Evolutionary conservation across 495 filamentous ascomycete species (phyloP), one percentile per base, ranked within the genome.

Genomic region (Aspergillus kassunensis): DNA sequence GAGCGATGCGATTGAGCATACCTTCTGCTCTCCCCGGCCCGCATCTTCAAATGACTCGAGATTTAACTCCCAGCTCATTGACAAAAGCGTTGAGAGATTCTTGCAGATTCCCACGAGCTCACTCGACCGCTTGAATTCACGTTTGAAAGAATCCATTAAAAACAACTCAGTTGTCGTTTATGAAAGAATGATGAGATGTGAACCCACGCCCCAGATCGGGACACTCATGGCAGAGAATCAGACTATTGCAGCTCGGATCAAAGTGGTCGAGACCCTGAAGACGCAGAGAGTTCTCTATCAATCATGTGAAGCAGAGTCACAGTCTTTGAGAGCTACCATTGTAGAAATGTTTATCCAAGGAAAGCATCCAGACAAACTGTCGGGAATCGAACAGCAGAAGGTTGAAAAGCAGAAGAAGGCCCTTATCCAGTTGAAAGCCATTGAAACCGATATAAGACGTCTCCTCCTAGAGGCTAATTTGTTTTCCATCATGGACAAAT

Each of bases 141-240:
- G 56, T 16, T 45, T 71, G 13, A 62, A 63, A 39, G 36, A 60
- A 15, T 69, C 59, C 1, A 48, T 69, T 10, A 58, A 64, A 42
- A 67, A 58, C 23, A 75, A 76, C 35, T 65, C 73, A 0, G 65
- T 66, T 34, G 54, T 71, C 41, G 64, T 74, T 10, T 73, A 71
- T 39, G 53, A 72, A 41, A 60, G 67, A 39, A 66, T 65, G 29
- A 73, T 76, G 69, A 63, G 65, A 50, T 70, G 71, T n/a, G 61
- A 61, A 53, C 58, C 59, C 12, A 64, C 66, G 2, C 66, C 65
- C 4, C 67, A 71, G 33, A 2, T 46, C 3, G 6, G 8, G 7
- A 16, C 43, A 16, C 35, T 76, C 29, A 59, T 74, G n/a, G 51
- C 65, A 2, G 62, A 68, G 36, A 73, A 73, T 55, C 70, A 71